Evolutionary conservation across 345 rosid species (phyloP), one percentile per base, ranked within the genome.

Genomic region (Zanthoxylum bungeanum): DNA sequence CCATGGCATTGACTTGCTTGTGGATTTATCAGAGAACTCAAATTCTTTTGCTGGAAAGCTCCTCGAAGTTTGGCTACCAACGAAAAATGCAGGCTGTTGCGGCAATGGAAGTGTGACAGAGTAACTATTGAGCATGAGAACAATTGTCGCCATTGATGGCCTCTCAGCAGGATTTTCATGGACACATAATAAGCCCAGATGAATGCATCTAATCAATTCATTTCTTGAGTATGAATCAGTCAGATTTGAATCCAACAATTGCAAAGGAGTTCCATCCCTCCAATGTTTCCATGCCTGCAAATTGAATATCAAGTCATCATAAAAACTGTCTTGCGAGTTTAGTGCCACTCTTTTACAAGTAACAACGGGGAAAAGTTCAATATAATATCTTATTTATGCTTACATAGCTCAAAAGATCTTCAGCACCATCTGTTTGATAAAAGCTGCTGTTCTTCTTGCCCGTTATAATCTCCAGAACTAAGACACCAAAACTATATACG

Each of bases 61-160:
- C 50, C 4, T 28, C n/a, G 17, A 72, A 5, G 31, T 62, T 73
- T 34, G 24, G 7, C 30, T 49, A 2, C 31, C 22, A 31, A 36
- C 8, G 53, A 68, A 64, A 56, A 72, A 78, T 17, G 77, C 77
- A 0, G 76, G 76, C 24, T 66, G 34, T 11, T 68, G 46, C 72
- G 74, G 82, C 60, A 28, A 5, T n/a, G 73, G 74, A 14, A 76
- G 69, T n/a, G 68, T 55, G 4, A 74, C 69, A 3, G 79, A 78
- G 63, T 55, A 56, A 50, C 76, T 68, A 51, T 72, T 72, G 8
- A 83, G 80, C 76, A 76, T 69, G 24, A 73, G 77, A 58, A 76
- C 74, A 2, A 83, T 22, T 3, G 75, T 28, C 42, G 76, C 73
- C 85, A 81, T 81, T 51, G 78, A 39, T 0, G 83, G 87, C 31